Evolutionary conservation across 2,329 filamentous ascomycete genomes (phyloP).

Genomic region (Hortaea sp.): DNA sequence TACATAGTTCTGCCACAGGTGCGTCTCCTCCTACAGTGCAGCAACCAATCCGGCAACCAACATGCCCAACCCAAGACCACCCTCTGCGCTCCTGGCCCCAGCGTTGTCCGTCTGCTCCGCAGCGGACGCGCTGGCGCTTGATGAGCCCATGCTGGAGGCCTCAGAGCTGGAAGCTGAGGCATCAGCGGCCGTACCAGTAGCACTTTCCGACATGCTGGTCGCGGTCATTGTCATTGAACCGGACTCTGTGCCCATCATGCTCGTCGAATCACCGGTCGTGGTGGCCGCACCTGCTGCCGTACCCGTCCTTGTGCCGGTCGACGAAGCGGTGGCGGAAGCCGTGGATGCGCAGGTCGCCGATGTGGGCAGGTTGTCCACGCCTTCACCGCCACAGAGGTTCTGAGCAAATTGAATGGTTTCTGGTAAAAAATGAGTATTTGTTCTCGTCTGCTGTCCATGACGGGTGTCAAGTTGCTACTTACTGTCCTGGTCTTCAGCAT

Average conservation of each 20-base stretch:
- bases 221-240: not conserved
- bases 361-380: constrained; percentile 29
- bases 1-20: too few species aligned
- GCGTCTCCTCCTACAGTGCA: not conserved
- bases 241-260: not conserved
- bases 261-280: not conserved
- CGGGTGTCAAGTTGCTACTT: constrained; percentile 6
- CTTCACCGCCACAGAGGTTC: constrained; percentile 29
- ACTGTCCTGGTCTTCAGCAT: constrained; percentile 25
- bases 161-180: too few species aligned
- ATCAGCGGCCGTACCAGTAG: too few species aligned
- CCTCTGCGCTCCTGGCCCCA: not conserved
- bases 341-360: constrained; percentile 27
- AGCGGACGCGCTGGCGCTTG: not conserved
- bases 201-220: too few species aligned
- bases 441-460: not conserved
- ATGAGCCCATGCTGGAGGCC: too few species aligned
- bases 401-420: constrained; percentile 33
- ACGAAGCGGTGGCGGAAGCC: constrained; percentile 8
- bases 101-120: not conserved
- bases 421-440: constrained; percentile 10
- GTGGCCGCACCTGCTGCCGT: not conserved
- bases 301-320: constrained; percentile 1
- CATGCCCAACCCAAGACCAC: not conserved
- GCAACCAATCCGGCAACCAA: not conserved